Evolutionary conservation across 2,329 filamentous ascomycete genomes (phyloP), one percentile per base, ranked within the genome.

Genomic region (Bipolaris zeicola): DNA sequence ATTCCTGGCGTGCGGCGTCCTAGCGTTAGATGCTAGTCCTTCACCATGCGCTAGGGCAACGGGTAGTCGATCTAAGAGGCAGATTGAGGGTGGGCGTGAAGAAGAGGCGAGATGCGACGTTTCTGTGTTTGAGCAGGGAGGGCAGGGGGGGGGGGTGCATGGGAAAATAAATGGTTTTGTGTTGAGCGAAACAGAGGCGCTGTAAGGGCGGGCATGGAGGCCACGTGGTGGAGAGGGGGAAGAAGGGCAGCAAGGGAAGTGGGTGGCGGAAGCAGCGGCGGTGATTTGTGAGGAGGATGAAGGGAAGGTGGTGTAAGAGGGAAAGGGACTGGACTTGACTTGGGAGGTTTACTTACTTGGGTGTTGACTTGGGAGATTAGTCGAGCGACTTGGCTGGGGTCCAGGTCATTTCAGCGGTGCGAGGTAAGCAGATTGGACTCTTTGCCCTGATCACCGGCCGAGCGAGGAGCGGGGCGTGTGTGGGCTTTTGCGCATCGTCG

Each of bases 21-120:
- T 56, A 56, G 57, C 46, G 57, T 38, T 5, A 31, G 45, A 42
- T 52, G 43, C 48, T 52, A 55, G 53, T 37, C 44, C 49, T 45
- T 59, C 48, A 52, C 48, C 34, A 58, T 52, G 18, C 48, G 38
- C 52, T 50, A 58, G 55, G 52, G 48, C 49, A 61, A 58, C 58
- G 58, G 58, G 51, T 51, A 38, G 42, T 31, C 42, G 24, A 44
- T 44, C 42, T 44, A 31, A 28, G 42, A 44, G 26, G 26, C 10
- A 42, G 26, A 28, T 11, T 39, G 46, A 50, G 38, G 5, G 26
- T 11, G 8, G 42, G 31, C n/a, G 26, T 18, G 42, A 31, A 10
- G 24, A 31, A n/a, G 41, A 31, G 14, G 24, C n/a, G 28, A 44
- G 41, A 26, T 44, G 24, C 41, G 42, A 44, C 42, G 42, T 44